Conservation (phyloP, 2,329 filamentous ascomycete genomes). For the Penicillium oxalicum region DNA sequence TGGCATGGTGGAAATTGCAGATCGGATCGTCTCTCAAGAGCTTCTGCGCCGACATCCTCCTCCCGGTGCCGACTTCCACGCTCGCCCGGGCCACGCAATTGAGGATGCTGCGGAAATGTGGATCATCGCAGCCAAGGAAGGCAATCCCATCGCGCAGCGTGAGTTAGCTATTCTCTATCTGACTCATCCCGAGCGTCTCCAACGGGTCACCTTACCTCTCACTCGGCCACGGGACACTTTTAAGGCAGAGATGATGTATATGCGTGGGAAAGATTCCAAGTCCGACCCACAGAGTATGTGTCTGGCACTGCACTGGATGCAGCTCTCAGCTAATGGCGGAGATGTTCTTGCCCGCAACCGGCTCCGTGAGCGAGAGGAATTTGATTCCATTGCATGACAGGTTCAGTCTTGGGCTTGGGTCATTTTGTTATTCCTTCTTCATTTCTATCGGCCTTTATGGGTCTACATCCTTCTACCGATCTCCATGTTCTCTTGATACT, state of each 20-base stretch:
- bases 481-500: not conserved
- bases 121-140: constrained; percentile 89
- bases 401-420: not conserved
- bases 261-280: constrained; percentile 55
- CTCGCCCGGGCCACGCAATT: constrained; percentile 33
- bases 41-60: constrained; percentile 34
- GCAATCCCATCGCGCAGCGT: constrained; percentile 78
- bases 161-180: constrained; percentile 92
- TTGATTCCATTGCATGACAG: constrained; percentile 51
- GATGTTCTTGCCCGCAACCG: constrained; percentile 79
- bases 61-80: constrained; percentile 25
- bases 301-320: constrained; percentile 96
- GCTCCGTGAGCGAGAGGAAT: constrained; percentile 64
- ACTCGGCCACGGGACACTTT: constrained; percentile 84
- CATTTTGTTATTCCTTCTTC: not conserved
- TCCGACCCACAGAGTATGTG: constrained; percentile 88
- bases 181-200: constrained; percentile 79
- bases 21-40: constrained; percentile 59
- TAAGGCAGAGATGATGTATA: constrained; percentile 75
- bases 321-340: constrained; percentile 75
- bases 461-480: constrained; percentile 10
- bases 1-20: constrained; percentile 72
- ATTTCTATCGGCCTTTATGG: no score
- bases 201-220: constrained; percentile 72
- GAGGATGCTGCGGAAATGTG: constrained; percentile 83